phyloP scores from a whole-genome alignment of 768 basidiomycete genomes.

The Porpolomopsis calyptriformis region DNA sequence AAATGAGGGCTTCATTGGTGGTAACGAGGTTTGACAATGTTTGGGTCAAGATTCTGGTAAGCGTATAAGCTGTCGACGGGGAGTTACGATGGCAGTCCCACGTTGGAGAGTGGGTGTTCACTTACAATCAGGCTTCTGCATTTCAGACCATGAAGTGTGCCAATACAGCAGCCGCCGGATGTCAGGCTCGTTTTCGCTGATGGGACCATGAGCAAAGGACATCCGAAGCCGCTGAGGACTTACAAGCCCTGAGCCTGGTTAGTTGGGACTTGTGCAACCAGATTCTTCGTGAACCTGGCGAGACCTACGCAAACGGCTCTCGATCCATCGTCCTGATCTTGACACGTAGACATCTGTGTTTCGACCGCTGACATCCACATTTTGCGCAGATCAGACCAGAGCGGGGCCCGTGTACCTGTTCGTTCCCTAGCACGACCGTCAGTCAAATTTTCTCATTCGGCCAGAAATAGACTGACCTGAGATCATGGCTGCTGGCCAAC shows the following conservation, averaged over 20 bases:
- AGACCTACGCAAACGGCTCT: constrained; percentile 38
- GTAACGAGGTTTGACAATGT: constrained; percentile 80
- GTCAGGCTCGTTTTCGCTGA: constrained; percentile 59
- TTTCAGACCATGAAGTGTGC: constrained; percentile 67
- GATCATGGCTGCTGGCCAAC: constrained; percentile 36
- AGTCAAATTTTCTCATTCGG: neutral
- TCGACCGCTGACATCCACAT: constrained; percentile 46
- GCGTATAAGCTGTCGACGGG: constrained; percentile 20
- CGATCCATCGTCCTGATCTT: constrained; percentile 36
- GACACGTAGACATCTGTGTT: constrained; percentile 42
- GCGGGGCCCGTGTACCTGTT: constrained; percentile 26
- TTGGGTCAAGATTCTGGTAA: constrained; percentile 63
- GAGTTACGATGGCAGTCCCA: neutral
- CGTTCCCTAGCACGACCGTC: constrained; percentile 18
- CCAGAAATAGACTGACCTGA: constrained; percentile 22
- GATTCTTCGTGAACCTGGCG: constrained; percentile 74
- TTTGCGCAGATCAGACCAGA: constrained; percentile 46
- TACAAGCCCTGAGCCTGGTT: constrained; percentile 72
- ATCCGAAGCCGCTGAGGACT: constrained; percentile 20
- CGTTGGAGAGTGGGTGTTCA: constrained; percentile 11
- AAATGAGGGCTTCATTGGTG: constrained; percentile 46
- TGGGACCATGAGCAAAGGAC: neutral
- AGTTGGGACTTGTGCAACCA: constrained; percentile 61
- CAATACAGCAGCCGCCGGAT: constrained; percentile 59
- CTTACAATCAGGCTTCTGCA: constrained; percentile 51